These are phyloP conservation scores for Sporothrix inflata DNA, from an alignment of 2,329 filamentous ascomycete species.

Conservation along the genomic window DNA sequence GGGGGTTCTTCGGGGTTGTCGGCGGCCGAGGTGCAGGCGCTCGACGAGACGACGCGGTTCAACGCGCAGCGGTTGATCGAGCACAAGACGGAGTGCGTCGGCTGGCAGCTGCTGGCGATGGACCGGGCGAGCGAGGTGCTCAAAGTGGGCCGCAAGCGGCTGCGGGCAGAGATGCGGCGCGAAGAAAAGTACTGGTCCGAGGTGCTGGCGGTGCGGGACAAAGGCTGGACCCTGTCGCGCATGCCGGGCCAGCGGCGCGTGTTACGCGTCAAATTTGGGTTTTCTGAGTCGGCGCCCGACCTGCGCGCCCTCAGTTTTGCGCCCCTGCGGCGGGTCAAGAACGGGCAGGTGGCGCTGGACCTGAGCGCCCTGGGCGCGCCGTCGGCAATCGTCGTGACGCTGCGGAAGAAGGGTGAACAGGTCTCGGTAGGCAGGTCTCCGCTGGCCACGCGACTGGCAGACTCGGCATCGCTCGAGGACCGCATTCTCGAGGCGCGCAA, in stretches of 20 bases:
- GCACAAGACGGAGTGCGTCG: constrained; percentile 61
- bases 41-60: constrained; percentile 43
- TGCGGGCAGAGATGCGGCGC: constrained; percentile 75
- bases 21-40: not conserved
- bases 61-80: constrained; percentile 52
- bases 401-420: not conserved
- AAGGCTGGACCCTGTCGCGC: constrained; percentile 83
- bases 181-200: constrained; percentile 91
- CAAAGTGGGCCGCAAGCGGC: constrained; percentile 68
- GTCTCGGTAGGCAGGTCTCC: constrained; percentile 1
- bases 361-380: constrained; percentile 56
- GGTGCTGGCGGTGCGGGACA: constrained; percentile 76
- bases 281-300: constrained; percentile 69
- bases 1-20: not conserved
- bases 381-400: constrained; percentile 28
- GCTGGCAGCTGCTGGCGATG: constrained; percentile 79
- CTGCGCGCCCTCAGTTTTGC: constrained; percentile 76
- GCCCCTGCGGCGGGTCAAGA: constrained; percentile 71
- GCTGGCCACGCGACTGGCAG: constrained; percentile 34
- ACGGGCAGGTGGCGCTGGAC: constrained; percentile 77
- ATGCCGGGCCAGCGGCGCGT: constrained; percentile 73
- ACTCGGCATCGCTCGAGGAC: constrained; percentile 65
- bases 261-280: constrained; percentile 86
- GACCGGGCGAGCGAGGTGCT: constrained; percentile 75
- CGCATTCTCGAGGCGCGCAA: constrained; percentile 76